phyloP scores from a whole-genome alignment of 192 early-diverging fungal genomes.

The Rhizophagus sp. region DNA sequence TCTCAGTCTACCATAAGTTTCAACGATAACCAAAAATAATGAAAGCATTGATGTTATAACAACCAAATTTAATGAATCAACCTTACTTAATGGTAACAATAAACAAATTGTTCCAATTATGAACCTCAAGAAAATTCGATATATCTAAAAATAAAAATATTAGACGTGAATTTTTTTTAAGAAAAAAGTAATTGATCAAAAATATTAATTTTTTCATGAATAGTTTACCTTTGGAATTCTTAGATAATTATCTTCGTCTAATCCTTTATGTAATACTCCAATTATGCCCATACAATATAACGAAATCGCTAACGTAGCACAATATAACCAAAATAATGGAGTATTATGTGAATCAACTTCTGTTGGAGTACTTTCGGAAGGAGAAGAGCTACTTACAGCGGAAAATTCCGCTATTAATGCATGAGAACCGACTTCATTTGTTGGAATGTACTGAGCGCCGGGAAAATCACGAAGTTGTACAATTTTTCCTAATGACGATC shows the following conservation, averaged over 20 bases:
- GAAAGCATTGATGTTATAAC: constrained; percentile 8
- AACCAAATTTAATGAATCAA: constrained; percentile 21
- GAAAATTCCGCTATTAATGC: no score
- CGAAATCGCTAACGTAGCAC: constrained; percentile 11
- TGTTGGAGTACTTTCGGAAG: no score
- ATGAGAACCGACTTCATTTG: not conserved
- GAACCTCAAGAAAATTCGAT: constrained; percentile 23
- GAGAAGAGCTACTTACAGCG: no score
- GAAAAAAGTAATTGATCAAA: no score
- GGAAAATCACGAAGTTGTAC: constrained; percentile 24
- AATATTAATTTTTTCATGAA: not conserved
- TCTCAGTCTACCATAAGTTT: constrained; percentile 31
- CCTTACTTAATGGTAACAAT: constrained; percentile 22
- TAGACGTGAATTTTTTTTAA: no score
- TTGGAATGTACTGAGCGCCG: not conserved
- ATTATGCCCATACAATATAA: constrained; percentile 31
- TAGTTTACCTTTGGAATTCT: constrained; percentile 31
- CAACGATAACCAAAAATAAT: constrained; percentile 20
- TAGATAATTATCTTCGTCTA: constrained; percentile 22
- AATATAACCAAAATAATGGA: constrained; percentile 18
- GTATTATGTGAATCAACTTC: not conserved
- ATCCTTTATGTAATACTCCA: constrained; percentile 32
- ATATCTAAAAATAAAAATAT: no score
- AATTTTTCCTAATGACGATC: constrained; percentile 3
- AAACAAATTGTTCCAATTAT: constrained; percentile 23